phyloP scores from a whole-genome alignment of 2,329 filamentous ascomycete species.

The Tolypocladium endophyticum region DNA sequence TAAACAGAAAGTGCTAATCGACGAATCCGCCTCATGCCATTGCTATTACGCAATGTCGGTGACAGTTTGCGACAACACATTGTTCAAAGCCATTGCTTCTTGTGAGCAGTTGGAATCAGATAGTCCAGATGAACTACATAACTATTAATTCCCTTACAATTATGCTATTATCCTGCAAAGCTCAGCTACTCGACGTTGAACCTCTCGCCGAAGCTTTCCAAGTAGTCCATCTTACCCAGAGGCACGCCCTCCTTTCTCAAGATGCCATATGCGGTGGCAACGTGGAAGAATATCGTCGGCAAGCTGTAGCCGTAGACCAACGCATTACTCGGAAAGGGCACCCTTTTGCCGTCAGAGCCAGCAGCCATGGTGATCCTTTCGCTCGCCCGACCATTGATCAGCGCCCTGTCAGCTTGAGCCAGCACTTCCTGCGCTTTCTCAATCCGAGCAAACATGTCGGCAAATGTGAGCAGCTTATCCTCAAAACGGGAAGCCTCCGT shows the following conservation, averaged over 20 bases:
- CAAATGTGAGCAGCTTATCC: not conserved
- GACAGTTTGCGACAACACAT: no score
- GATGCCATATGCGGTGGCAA: conserved; percentile 41
- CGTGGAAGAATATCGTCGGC: conserved; percentile 48
- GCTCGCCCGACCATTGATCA: not conserved
- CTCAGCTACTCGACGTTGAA: not conserved
- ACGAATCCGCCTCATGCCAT: no score
- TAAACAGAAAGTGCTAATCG: no score
- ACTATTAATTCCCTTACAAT: no score
- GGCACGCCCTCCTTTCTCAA: conserved; percentile 42
- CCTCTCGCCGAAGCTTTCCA: conserved; percentile 13
- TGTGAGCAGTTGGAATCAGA: no score
- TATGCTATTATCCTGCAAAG: no score
- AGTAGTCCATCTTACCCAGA: conserved; percentile 42
- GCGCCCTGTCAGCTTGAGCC: not conserved
- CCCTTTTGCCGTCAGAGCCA: not conserved
- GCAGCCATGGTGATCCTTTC: not conserved
- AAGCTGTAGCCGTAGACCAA: not conserved
- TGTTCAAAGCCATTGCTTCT: no score
- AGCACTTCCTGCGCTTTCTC: not conserved
- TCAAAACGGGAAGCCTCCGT: not conserved
- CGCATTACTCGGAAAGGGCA: not conserved
- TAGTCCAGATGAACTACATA: no score
- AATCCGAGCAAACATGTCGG: not conserved
- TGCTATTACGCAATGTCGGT: no score